Evolutionary conservation across 768 basidiomycete species (phyloP), one percentile per base, ranked within the genome.

Genomic region (Amanita muscaria): DNA sequence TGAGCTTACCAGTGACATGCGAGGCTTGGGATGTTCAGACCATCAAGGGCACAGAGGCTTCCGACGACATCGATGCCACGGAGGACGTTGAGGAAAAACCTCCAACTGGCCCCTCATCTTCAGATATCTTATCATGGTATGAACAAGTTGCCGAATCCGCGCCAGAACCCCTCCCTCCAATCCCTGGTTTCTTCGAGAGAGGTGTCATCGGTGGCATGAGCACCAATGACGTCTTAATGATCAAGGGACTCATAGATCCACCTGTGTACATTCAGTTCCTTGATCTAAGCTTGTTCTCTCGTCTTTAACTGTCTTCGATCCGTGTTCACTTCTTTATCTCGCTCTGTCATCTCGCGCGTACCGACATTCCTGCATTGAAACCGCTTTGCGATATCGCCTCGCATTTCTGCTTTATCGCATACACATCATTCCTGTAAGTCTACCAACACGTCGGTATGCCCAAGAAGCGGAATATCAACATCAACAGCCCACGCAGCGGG

Each of bases 191-290:
- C 10, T 51, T 51, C 29, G 42, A 51, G 42, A 51, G 41, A 53
- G 56, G 63, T 51, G 19, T 25, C 39, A 49, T 51, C 4, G 48
- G 36, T 21, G 43, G 50, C 19, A 49, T 40, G 42, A 45, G 38
- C 23, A 23, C 32, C 9, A 51, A 51, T 33, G 48, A 51, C 33
- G n/a, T 51, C 42, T 44, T 51, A 19, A 49, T 49, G 48, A 35
- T 51, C 30, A 49, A 49, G n/a, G 48, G 50, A 8, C 40, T 43
- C 24, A 51, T 51, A 40, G 34, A 51, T 25, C 47, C 47, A 27
- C 37, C 21, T 18, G 27, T 41, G 8, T 51, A 49, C 35, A 16
- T 49, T 31, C 29, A 44, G 31, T 51, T 44, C 35, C 5, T 37
- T 37, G 35, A 37, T 19, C 35, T 37, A 16, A 37, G 35, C 35